phyloP scores from a whole-genome alignment of 1,284 basidiomycete genomes.

The Leccinum brunneo-olivaceum region DNA sequence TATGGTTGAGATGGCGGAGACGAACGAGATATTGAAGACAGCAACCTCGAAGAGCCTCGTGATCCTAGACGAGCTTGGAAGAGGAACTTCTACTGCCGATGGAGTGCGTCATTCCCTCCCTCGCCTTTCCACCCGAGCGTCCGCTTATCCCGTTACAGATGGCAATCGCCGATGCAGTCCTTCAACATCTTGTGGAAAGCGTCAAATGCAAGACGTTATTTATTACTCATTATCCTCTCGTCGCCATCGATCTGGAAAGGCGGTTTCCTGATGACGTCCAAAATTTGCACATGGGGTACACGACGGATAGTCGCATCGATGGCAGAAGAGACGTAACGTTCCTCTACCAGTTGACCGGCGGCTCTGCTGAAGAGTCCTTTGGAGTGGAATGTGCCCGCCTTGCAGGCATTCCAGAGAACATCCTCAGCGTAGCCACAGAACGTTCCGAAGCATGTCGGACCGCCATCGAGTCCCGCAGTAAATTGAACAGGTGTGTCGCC shows the following conservation, averaged over 20 bases:
- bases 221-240: slow-evolving; percentile 86
- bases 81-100: slow-evolving; percentile 82
- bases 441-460: slow-evolving; percentile 53
- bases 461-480: slow-evolving; percentile 44
- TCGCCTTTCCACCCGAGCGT: background rate
- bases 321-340: slow-evolving; percentile 79
- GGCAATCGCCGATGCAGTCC: slow-evolving; percentile 75
- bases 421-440: slow-evolving; percentile 56
- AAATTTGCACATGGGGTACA: slow-evolving; percentile 86
- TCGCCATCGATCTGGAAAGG: slow-evolving; percentile 53
- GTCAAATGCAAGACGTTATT: slow-evolving; percentile 81
- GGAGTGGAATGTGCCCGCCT: slow-evolving; percentile 86
- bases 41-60: slow-evolving; percentile 73
- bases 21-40: slow-evolving; percentile 78
- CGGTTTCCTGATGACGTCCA: slow-evolving; percentile 53
- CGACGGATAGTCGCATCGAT: slow-evolving; percentile 56
- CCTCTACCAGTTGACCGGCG: slow-evolving; percentile 68
- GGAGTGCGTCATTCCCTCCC: slow-evolving; percentile 56
- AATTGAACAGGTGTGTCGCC: slow-evolving; percentile 43
- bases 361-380: slow-evolving; percentile 76
- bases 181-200: slow-evolving; percentile 64
- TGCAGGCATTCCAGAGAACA: slow-evolving; percentile 67
- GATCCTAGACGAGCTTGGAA: slow-evolving; percentile 80
- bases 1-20: slow-evolving; percentile 95
- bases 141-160: slow-evolving; percentile 44